A percentile compares a stretch with the other conserved stretches of the same genome.
phyloP scores from a whole-genome alignment of 805 yeast species.

The Candida patagonica region DNA sequence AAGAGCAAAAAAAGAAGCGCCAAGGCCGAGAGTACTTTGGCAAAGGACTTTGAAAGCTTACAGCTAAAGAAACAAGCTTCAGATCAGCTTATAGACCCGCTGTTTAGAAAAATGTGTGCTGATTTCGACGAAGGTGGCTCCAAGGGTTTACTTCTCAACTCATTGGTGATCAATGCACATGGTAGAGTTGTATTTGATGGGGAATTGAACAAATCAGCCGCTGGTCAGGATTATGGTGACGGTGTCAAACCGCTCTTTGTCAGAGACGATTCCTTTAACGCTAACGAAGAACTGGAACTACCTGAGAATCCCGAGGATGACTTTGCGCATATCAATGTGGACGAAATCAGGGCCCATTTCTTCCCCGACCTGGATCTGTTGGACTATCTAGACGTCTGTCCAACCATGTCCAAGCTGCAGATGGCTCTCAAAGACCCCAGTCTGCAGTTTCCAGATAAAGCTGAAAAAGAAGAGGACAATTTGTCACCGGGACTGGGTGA shows the following conservation, averaged over 20 bases:
- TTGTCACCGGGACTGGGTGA: slow-evolving; percentile 19
- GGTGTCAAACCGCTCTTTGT: slow-evolving; percentile 6
- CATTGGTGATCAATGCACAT: slow-evolving; percentile 37
- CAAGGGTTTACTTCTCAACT: slow-evolving; percentile 37
- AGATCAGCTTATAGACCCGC: slow-evolving; percentile 33
- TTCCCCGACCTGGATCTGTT: slow-evolving; percentile 19
- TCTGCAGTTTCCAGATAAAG: slow-evolving; percentile 7
- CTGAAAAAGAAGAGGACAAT: slow-evolving; percentile 5
- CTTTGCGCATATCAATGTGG: slow-evolving; percentile 19
- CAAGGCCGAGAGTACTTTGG: slow-evolving; percentile 25
- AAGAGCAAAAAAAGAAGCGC: slow-evolving; percentile 13
- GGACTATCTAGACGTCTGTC: slow-evolving; percentile 41
- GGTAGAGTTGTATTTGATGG: slow-evolving; percentile 65
- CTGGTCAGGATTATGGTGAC: slow-evolving; percentile 9
- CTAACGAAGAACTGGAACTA: slow-evolving; percentile 33
- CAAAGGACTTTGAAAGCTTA: slow-evolving; percentile 22
- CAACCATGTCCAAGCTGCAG: slow-evolving; percentile 56
- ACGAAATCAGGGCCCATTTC: slow-evolving; percentile 14
- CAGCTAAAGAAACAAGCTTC: slow-evolving; percentile 28
- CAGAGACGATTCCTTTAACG: slow-evolving; percentile 18
- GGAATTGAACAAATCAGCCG: slow-evolving; percentile 33
- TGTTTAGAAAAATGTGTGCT: slow-evolving; percentile 34
- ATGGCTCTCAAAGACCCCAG: slow-evolving; percentile 38
- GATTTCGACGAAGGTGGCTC: slow-evolving; percentile 39
- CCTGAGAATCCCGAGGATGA: slow-evolving; percentile 26